Percentiles rank a stretch among this genome's conserved stretches.
Evolutionary conservation across 768 basidiomycete genomes (phyloP).

Genomic region (Mycena rebaudengoi): DNA sequence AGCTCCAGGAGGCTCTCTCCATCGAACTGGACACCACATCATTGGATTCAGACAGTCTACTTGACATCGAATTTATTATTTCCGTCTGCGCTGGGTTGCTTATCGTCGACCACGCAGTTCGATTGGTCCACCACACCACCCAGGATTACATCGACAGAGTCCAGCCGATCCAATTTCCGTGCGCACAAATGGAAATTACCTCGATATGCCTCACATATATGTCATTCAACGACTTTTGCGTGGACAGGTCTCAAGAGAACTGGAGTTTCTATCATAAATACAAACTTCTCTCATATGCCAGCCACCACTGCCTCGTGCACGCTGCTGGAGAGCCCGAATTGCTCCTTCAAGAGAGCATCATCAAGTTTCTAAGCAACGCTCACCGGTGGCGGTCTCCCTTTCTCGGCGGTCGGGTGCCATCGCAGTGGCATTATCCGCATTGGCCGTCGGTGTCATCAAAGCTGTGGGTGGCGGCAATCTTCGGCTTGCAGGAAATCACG

Average conservation of each 20-base stretch:
- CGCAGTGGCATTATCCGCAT: background rate
- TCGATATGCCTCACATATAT: background rate
- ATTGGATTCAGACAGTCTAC: background rate
- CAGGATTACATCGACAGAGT: constrained; percentile 2
- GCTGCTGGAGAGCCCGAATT: background rate
- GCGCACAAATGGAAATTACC: background rate
- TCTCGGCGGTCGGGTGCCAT: background rate
- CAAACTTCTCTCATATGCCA: background rate
- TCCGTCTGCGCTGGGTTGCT: constrained; percentile 2
- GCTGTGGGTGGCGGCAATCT: background rate
- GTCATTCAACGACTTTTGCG: background rate
- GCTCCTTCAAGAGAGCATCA: background rate
- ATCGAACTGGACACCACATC: background rate
- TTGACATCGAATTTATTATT: background rate
- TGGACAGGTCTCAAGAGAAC: background rate
- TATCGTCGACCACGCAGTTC: background rate
- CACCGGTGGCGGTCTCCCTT: background rate
- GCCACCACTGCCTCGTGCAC: background rate
- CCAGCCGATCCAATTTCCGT: background rate
- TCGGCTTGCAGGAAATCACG: background rate
- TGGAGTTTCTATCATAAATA: background rate
- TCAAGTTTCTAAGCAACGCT: background rate
- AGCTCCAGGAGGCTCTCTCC: constrained; percentile 4
- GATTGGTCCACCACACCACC: constrained; percentile 5
- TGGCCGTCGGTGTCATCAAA: background rate